A percentile compares a stretch with the other conserved stretches of the same genome.
Evolutionary conservation across 2,329 filamentous ascomycete species (phyloP).

Genomic region (Ramichloridium luteum): DNA sequence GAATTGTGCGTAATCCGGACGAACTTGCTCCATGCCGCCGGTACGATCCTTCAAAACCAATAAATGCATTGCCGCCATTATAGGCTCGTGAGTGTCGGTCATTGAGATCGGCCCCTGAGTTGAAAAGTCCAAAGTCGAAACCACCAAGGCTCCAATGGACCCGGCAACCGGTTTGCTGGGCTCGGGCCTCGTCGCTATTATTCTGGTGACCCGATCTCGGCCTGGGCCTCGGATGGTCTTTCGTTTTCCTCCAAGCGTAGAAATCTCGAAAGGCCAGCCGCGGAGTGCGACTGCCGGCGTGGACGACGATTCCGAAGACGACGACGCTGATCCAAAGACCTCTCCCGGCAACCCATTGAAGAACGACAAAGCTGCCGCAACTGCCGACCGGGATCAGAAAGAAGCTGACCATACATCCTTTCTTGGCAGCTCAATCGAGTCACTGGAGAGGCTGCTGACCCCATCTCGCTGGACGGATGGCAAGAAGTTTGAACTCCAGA

Average conservation of each 20-base stretch:
- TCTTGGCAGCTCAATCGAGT: slow-evolving; percentile 35
- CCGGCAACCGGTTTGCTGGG: slow-evolving; percentile 1
- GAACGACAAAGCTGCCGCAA: background rate
- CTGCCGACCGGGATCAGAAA: background rate
- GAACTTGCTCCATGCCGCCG: too few species aligned
- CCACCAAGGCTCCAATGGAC: too few species aligned
- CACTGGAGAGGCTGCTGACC: slow-evolving; percentile 68
- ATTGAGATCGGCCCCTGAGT: too few species aligned
- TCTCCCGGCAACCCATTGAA: slow-evolving; percentile 5
- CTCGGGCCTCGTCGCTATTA: slow-evolving; percentile 48
- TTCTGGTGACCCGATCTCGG: slow-evolving; percentile 63
- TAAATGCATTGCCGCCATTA: too few species aligned
- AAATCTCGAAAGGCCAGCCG: slow-evolving; percentile 6
- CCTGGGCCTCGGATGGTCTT: slow-evolving; percentile 75
- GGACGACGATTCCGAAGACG: slow-evolving; percentile 9
- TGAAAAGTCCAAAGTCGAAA: too few species aligned
- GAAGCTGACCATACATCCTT: slow-evolving; percentile 7
- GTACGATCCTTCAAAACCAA: too few species aligned
- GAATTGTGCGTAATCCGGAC: too few species aligned
- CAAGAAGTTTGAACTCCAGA: slow-evolving; percentile 74
- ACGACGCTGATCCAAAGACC: slow-evolving; percentile 2
- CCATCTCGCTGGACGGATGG: slow-evolving; percentile 53
- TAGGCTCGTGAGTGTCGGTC: too few species aligned
- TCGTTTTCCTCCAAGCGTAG: slow-evolving; percentile 53
- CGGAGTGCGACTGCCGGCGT: slow-evolving; percentile 4